Conservation (phyloP, 2,329 filamentous ascomycete genomes). For the Penicillium olsonii region DNA sequence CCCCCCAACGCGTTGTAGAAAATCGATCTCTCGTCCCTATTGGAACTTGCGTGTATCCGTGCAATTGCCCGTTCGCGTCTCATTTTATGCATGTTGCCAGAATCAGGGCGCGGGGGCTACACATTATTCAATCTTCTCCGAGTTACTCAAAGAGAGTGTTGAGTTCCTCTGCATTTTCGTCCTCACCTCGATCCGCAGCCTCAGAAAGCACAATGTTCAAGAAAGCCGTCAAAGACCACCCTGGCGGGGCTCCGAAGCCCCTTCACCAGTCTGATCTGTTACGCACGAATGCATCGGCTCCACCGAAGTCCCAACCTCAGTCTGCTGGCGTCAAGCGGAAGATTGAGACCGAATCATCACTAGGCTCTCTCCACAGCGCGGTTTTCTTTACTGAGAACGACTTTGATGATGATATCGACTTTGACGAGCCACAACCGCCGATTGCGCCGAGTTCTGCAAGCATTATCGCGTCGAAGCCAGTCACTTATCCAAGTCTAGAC, state of each 20-base stretch:
- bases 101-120: constrained; percentile 16
- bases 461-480: constrained; percentile 8
- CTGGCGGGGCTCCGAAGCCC: constrained; percentile 32
- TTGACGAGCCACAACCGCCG: constrained; percentile 54
- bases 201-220: constrained; percentile 38
- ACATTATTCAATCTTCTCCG: constrained; percentile 25
- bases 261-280: constrained; percentile 36
- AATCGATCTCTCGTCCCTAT: constrained; percentile 10
- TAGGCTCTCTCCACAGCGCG: constrained; percentile 48
- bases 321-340: constrained; percentile 41
- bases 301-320: constrained; percentile 25
- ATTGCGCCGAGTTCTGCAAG: constrained; percentile 16
- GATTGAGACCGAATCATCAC: constrained; percentile 36
- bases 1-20: constrained; percentile 6
- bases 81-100: constrained; percentile 32
- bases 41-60: constrained; percentile 3
- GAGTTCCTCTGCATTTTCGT: constrained; percentile 29
- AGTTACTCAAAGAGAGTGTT: constrained; percentile 22
- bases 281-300: constrained; percentile 26
- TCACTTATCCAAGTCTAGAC: constrained; percentile 23
- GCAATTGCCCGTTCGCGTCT: constrained; percentile 3
- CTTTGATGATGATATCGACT: constrained; percentile 79
- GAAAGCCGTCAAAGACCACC: constrained; percentile 43
- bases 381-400: constrained; percentile 76
- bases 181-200: constrained; percentile 20